Conservation (phyloP, 2,329 filamentous ascomycete species). For the Rhexocercosporidium sp. region DNA sequence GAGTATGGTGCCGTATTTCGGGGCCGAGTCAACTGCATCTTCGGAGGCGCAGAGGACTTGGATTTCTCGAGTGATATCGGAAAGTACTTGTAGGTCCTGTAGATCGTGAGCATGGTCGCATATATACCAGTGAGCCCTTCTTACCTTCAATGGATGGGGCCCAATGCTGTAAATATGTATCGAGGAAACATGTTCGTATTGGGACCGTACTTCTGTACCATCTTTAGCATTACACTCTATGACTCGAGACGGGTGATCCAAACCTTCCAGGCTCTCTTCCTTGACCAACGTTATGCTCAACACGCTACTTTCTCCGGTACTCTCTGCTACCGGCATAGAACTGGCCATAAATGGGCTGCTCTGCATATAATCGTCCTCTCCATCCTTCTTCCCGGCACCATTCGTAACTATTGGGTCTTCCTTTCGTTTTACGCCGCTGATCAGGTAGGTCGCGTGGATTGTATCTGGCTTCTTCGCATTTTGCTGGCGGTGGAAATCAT, state of each 20-base stretch:
- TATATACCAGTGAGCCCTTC: constrained; percentile 16
- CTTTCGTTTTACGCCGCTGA: constrained; percentile 70
- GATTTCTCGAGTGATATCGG: constrained; percentile 70
- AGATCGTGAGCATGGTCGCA: background rate
- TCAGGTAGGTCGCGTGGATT: constrained; percentile 90
- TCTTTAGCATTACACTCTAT: constrained; percentile 15
- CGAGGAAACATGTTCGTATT: constrained; percentile 75
- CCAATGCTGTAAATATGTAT: constrained; percentile 90
- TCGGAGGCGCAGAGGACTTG: constrained; percentile 59
- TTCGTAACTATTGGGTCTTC: constrained; percentile 45
- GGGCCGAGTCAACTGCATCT: constrained; percentile 62
- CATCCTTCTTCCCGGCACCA: constrained; percentile 52
- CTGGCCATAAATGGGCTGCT: constrained; percentile 71
- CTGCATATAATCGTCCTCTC: constrained; percentile 70
- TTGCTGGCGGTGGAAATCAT: constrained; percentile 80
- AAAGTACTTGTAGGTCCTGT: constrained; percentile 69
- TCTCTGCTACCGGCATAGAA: constrained; percentile 63
- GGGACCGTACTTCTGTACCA: constrained; percentile 64
- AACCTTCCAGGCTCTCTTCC: constrained; percentile 72
- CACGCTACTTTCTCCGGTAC: constrained; percentile 57
- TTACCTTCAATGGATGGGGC: constrained; percentile 68
- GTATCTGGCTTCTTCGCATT: constrained; percentile 75
- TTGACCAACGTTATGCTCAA: constrained; percentile 69
- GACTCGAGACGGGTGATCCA: constrained; percentile 47
- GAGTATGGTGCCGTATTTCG: constrained; percentile 73